Base-by-base conservation (phyloP, 2,329 filamentous ascomycete species). In the Talaromyces sp. region DNA sequence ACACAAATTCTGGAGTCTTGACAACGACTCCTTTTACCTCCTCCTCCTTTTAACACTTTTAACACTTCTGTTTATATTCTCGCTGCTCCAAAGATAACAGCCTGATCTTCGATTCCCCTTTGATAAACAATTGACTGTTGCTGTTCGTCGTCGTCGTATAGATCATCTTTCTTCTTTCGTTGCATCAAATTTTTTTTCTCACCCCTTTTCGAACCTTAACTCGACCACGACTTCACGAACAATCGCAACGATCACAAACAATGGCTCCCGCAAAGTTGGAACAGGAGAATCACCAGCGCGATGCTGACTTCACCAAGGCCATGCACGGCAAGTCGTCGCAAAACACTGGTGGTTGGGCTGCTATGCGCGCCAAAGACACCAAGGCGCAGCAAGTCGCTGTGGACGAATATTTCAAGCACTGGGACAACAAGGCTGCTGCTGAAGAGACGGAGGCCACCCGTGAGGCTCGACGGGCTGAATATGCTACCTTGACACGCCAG, bases 391-490 rank as follows among this genome's bases (percentile, higher is more conserved):
- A 92, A 77, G 89, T 89, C 61, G 92, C 92, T 56, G 86, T 93
- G 33, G 91, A 95, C 75, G 91, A 96, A 78, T 97, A 97, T 82
- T 96, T 96, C 84, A 96, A 96, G 85, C 93, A 96, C 78, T 97
- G 91, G 91, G 92, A 97, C 79, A 90, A 94, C 83, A 93, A 96
- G 81, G 80, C 82, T 54, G 90, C 83, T 56, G 88, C 85, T 68
- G 86, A 89, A 49, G 95, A 99, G 85, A 98, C 94, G 1, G 86
- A 89, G 63, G 91, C 90, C 73, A 89, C 86, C 71, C 88, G 94
- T 75, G 90, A 92, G 80, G 86, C 90, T 70, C 88, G 93, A 75
- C 88, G 89, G 74, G 90, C 89, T 67, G 91, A 97, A 81, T 98
- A 98, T 79, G 94, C 93, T 62, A 96, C 92, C 41, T 82, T 98